phyloP scores from a whole-genome alignment of 1,139 yeast species.

The Pneumocystis sp. region DNA sequence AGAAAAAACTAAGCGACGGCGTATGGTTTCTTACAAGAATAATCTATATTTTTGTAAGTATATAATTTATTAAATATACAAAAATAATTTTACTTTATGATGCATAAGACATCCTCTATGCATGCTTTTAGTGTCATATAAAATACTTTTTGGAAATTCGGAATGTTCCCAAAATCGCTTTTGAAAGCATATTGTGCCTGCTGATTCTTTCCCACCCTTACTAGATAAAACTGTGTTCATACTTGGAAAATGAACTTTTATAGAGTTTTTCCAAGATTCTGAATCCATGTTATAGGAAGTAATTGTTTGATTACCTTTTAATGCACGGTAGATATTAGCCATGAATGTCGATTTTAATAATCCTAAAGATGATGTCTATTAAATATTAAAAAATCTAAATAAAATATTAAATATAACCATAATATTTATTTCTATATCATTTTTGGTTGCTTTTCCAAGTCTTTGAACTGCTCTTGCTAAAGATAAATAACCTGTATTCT shows the following conservation, averaged over 20 bases:
- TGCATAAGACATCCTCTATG: conserved; percentile 15
- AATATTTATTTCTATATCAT: conserved; percentile 10
- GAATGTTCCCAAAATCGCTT: conserved; percentile 9
- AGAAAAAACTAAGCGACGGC: background rate
- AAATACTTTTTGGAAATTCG: conserved; percentile 13
- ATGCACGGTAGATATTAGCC: background rate
- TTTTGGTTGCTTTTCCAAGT: background rate
- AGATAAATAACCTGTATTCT: conserved; percentile 5
- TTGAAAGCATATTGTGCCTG: conserved; percentile 15
- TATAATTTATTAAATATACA: conserved; percentile 7
- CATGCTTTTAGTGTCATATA: conserved; percentile 12
- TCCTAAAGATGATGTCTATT: conserved; percentile 11
- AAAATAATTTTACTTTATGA: conserved; percentile 11
- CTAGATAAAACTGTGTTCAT: conserved; percentile 13
- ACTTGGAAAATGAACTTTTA: conserved; percentile 16
- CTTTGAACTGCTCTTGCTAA: conserved; percentile 3
- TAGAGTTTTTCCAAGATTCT: background rate
- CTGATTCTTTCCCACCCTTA: conserved; percentile 10
- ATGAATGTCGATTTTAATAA: conserved; percentile 8
- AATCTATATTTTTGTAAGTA: conserved; percentile 4
- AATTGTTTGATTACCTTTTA: background rate
- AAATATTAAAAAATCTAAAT: conserved; percentile 5
- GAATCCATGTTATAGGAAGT: background rate
- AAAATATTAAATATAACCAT: conserved; percentile 6
- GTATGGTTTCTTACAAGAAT: background rate